These are phyloP conservation scores for Cyanodermella asteris DNA, from an alignment of 2,329 filamentous ascomycete species.

Conservation along the genomic window DNA sequence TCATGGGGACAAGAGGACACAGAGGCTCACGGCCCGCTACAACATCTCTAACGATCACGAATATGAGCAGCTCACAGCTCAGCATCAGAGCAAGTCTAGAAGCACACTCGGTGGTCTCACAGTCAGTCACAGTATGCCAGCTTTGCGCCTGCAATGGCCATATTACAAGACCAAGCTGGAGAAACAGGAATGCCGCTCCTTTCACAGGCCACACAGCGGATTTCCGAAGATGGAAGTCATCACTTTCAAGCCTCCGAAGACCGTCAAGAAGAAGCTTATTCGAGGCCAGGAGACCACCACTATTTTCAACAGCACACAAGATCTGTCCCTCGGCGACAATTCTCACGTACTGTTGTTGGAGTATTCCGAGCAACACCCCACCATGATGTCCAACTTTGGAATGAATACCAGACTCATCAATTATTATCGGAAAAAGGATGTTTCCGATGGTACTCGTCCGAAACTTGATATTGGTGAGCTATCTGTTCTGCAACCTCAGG, in stretches of 20 bases:
- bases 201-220: conserved; percentile 59
- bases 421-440: conserved; percentile 76
- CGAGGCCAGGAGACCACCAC: conserved; percentile 60
- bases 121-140: conserved; percentile 88
- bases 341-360: conserved; percentile 74
- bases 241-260: conserved; percentile 48
- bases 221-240: conserved; percentile 50
- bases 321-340: conserved; percentile 74
- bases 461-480: conserved; percentile 76
- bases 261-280: conserved; percentile 60
- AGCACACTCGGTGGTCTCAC: conserved; percentile 76
- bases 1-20: no score
- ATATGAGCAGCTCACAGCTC: conserved; percentile 89
- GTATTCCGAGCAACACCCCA: conserved; percentile 85
- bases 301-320: conserved; percentile 57
- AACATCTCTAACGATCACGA: conserved; percentile 93
- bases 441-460: conserved; percentile 51
- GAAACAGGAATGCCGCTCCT: conserved; percentile 51
- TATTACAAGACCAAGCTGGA: conserved; percentile 46
- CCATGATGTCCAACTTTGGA: conserved; percentile 82
- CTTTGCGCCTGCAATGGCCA: conserved; percentile 76
- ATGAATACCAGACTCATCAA: conserved; percentile 96
- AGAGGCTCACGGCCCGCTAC: conserved; percentile 60
- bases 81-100: conserved; percentile 86
- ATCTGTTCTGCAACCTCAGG: conserved; percentile 69